These are phyloP conservation scores for Styphnolobium japonicum DNA, from an alignment of 306 rosid genomes.

Conservation along the genomic window DNA sequence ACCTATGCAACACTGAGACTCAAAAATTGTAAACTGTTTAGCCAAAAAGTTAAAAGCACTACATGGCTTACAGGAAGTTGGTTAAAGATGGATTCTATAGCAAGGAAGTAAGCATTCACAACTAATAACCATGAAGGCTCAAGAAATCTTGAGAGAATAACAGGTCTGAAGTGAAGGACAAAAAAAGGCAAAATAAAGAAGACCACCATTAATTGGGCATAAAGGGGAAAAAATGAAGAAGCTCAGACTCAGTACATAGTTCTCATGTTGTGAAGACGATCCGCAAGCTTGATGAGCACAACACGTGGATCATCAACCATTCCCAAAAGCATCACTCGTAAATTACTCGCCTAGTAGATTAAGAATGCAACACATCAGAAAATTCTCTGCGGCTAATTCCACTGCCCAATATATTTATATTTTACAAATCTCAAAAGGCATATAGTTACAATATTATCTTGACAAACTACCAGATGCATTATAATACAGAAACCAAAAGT, in stretches of 20 bases:
- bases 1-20: conserved; percentile 7
- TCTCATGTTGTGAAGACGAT: conserved; percentile 99
- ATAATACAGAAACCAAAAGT: background rate
- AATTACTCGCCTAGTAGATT: conserved; percentile 76
- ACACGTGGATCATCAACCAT: conserved; percentile 99
- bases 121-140: conserved; percentile 1
- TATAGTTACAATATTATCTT: conserved; percentile 11
- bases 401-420: background rate
- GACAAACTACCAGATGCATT: conserved; percentile 16
- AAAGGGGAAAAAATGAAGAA: background rate
- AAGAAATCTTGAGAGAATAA: conserved; percentile 1
- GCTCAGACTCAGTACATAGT: conserved; percentile 69
- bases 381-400: conserved; percentile 23
- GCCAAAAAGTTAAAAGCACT: conserved; percentile 14
- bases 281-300: conserved; percentile 98
- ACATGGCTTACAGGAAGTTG: background rate
- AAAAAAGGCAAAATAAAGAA: conserved; percentile 11
- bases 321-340: conserved; percentile 95
- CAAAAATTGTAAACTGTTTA: conserved; percentile 10
- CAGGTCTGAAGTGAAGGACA: background rate
- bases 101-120: background rate
- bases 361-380: conserved; percentile 43
- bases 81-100: background rate
- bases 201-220: conserved; percentile 2
- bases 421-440: conserved; percentile 19